Conservation (phyloP, 257 asterid species). For the Echites panduratus region DNA sequence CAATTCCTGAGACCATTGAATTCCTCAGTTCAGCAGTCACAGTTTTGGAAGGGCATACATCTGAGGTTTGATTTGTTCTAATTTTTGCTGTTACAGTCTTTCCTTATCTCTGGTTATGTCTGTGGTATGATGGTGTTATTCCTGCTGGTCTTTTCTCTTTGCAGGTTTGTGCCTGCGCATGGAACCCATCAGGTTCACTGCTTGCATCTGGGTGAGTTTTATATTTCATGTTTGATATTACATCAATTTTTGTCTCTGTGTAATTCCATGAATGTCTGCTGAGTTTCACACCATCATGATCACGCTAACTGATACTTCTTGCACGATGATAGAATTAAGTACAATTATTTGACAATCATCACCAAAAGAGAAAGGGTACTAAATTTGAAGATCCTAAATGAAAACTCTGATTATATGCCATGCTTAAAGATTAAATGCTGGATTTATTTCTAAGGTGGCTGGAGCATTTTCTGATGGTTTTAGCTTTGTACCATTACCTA, state of each 20-base stretch:
- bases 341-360: not conserved
- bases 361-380: not conserved
- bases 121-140: not conserved
- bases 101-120: not conserved
- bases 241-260: not conserved
- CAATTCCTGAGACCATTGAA: slow-evolving; percentile 9
- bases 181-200: slow-evolving; percentile 32
- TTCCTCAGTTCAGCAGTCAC: slow-evolving; percentile 23
- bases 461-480: not conserved
- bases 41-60: slow-evolving; percentile 27
- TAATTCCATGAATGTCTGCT: not conserved
- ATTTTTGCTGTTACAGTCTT: slow-evolving; percentile 1
- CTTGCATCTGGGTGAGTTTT: slow-evolving; percentile 37
- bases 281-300: not conserved
- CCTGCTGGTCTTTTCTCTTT: slow-evolving; percentile 2
- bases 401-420: not conserved
- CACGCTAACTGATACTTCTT: not conserved
- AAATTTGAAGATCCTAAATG: not conserved
- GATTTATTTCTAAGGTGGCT: no score
- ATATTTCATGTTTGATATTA: slow-evolving; percentile 3
- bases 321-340: not conserved
- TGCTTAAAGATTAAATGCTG: no score
- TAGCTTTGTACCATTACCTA: not conserved
- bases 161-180: slow-evolving; percentile 36
- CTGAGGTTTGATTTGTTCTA: slow-evolving; percentile 22